A percentile compares a stretch with the other conserved stretches of the same genome.
These are phyloP conservation scores for Pseudozyma tsukubaensis DNA, from an alignment of 1,284 basidiomycete genomes.

Conservation along the genomic window DNA sequence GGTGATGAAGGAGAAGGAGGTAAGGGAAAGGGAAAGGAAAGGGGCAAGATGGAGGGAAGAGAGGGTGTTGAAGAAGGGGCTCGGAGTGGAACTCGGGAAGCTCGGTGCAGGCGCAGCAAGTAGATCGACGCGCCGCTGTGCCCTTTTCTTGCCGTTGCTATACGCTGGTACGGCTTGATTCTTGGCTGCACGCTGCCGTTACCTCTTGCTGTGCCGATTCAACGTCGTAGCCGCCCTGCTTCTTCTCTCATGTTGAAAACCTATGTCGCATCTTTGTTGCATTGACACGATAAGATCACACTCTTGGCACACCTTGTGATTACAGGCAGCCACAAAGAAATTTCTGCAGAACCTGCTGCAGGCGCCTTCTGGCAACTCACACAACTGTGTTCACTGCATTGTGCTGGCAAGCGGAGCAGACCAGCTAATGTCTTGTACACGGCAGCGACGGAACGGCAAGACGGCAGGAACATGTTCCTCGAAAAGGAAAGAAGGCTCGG, in stretches of 20 bases:
- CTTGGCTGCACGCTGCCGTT: no score
- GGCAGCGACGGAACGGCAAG: slow-evolving; percentile 2
- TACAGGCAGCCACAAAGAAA: no score
- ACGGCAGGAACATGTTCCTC: not conserved
- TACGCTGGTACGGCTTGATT: no score
- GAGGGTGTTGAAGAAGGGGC: not conserved
- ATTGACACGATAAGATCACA: no score
- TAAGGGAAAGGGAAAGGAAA: not conserved
- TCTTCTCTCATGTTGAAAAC: no score
- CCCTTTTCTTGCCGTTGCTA: no score
- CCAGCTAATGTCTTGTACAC: not conserved
- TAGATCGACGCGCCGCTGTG: not conserved
- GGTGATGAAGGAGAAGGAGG: not conserved
- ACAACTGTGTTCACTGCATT: not conserved
- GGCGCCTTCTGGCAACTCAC: not conserved
- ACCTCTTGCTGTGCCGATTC: no score
- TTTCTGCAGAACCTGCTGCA: no score
- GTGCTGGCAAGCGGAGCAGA: slow-evolving; percentile 1
- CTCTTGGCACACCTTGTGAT: no score
- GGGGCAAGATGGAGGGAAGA: not conserved
- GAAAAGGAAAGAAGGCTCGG: not conserved
- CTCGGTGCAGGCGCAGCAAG: slow-evolving; percentile 26
- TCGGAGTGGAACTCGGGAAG: slow-evolving; percentile 15
- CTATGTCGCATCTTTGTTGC: no score
- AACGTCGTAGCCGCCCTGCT: no score